A percentile compares a stretch with the other conserved stretches of the same genome.
Evolutionary conservation across 305 asterid genomes (phyloP).

Genomic region (Fraxinus paxiana): DNA sequence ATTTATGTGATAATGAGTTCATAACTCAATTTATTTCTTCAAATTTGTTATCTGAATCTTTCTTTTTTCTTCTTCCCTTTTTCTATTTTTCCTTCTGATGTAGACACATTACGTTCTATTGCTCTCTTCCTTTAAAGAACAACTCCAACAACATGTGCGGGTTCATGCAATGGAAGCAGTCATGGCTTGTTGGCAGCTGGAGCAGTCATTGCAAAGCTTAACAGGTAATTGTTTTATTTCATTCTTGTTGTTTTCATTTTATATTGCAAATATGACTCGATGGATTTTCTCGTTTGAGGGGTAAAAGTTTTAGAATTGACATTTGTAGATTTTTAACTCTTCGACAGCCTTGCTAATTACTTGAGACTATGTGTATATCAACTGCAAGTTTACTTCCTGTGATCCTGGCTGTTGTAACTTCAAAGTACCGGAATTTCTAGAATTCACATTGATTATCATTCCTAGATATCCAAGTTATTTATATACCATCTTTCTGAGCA

Average conservation of each 20-base stretch:
- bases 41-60: background rate
- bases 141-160: constrained; percentile 93
- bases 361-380: background rate
- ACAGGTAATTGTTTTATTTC: constrained; percentile 49
- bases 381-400: background rate
- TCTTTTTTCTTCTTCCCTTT: background rate
- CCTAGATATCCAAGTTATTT: background rate
- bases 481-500: background rate
- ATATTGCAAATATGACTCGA: background rate
- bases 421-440: background rate
- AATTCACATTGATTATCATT: background rate
- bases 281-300: background rate
- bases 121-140: constrained; percentile 94
- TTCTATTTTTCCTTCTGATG: constrained; percentile 23
- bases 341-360: background rate
- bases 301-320: background rate
- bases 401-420: background rate
- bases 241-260: constrained; percentile 6
- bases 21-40: background rate
- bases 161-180: constrained; percentile 99
- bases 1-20: background rate
- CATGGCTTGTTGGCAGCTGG: constrained; percentile 99
- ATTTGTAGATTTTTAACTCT: background rate
- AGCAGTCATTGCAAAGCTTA: constrained; percentile 91
- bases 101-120: constrained; percentile 83